A percentile compares a stretch with the other conserved stretches of the same genome.
Evolutionary conservation across 805 yeast genomes (phyloP).

Genomic region (Kodamaea neixiangensis): DNA sequence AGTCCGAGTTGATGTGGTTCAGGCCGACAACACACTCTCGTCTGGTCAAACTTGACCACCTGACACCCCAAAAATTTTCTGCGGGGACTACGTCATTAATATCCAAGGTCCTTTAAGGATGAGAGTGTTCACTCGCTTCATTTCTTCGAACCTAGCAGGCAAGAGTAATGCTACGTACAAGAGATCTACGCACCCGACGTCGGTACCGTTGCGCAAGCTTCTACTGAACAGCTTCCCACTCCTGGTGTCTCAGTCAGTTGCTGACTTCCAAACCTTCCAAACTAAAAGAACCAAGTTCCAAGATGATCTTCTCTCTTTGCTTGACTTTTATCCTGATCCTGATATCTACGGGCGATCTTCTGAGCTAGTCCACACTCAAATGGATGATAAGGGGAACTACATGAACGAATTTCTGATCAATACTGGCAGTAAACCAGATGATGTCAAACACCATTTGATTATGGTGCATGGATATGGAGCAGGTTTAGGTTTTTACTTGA

Average conservation of each 20-base stretch:
- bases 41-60: too few relatives aligned
- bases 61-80: neutral
- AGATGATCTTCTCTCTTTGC: slow-evolving; percentile 41
- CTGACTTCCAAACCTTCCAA: slow-evolving; percentile 46
- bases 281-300: slow-evolving; percentile 46
- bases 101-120: neutral
- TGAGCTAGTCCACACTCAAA: slow-evolving; percentile 32
- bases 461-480: slow-evolving; percentile 50
- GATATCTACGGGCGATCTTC: slow-evolving; percentile 30
- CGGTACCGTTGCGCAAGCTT: slow-evolving; percentile 59
- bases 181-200: slow-evolving; percentile 66
- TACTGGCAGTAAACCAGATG: slow-evolving; percentile 23
- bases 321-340: slow-evolving; percentile 49
- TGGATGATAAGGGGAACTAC: slow-evolving; percentile 30
- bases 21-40: too few relatives aligned
- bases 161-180: slow-evolving; percentile 29
- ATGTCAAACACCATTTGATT: slow-evolving; percentile 36
- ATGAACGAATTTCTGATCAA: slow-evolving; percentile 46
- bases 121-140: slow-evolving; percentile 1
- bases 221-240: slow-evolving; percentile 61
- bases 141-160: neutral
- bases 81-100: slow-evolving; percentile 1
- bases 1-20: too few relatives aligned
- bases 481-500: slow-evolving; percentile 46
- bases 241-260: slow-evolving; percentile 49